Evolutionary conservation across 148 eudicot genomes (phyloP), one percentile per base, ranked within the genome.

Genomic region (Persicaria tinctoria): DNA sequence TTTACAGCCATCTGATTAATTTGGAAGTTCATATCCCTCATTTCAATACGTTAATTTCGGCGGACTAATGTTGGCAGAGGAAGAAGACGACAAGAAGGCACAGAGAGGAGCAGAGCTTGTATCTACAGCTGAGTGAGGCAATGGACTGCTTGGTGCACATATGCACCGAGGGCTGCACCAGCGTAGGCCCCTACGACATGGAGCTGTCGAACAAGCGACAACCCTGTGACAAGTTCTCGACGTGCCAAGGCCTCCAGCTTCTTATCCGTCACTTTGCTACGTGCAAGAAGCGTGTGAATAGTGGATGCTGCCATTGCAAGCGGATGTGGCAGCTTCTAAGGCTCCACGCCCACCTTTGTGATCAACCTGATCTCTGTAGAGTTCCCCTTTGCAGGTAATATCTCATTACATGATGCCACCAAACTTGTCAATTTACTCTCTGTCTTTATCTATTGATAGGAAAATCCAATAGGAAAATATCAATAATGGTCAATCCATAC

Each of bases 131-230:
- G 72, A 80, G 85, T n/a, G 98, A 91, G 76, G 98, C 97, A 14
- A 93, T 93, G 98, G 98, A 88, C 16, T 88, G 98, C 78, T 76
- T 93, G 57, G 91, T 82, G 76, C 98, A 93, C 80, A 91, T 93
- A 55, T 91, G 93, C 72, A 86, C 93, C 6, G 95, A 93, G 77
- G 98, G 98, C 20, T 93, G 98, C 84, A 89, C 91, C 18, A 81
- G 73, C 6, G 97, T 93, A 8, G 93, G 98, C 4, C 98, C 98
- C 2, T 79, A 82, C 27, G 91, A 89, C 78, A 79, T 83, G 90
- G 91, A 82, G 38, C 89, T 90, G 0, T 76, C 63, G 44, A 79
- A 78, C 83, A 87, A 83, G 77, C 87, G 82, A 78, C 84, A 77
- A 20, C 98, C 98, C 8, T 93, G 98, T 38, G 82, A 75, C 81